Percentiles rank a stretch among this genome's conserved stretches.
phyloP scores from a whole-genome alignment of 768 basidiomycete species.

The Psilocybe sp. region DNA sequence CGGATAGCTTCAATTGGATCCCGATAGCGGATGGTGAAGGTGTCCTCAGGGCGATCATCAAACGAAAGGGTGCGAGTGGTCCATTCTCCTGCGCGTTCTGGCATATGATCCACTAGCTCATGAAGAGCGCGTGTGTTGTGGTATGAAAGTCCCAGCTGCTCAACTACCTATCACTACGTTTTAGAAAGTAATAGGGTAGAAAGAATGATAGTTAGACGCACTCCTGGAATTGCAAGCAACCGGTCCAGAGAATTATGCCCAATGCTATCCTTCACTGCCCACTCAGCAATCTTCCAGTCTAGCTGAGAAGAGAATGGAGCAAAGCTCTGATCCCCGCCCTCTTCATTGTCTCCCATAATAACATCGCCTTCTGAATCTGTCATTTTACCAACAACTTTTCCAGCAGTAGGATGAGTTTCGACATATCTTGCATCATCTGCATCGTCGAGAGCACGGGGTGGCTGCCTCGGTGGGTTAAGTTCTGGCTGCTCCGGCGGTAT shows the following conservation, averaged over 20 bases:
- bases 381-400: neutral
- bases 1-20: conserved; percentile 28
- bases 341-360: neutral
- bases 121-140: conserved; percentile 20
- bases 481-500: conserved; percentile 5
- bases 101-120: conserved; percentile 23
- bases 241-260: conserved; percentile 25
- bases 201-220: conserved; percentile 1
- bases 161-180: neutral
- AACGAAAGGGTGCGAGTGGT: conserved; percentile 16
- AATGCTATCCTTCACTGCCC: conserved; percentile 23
- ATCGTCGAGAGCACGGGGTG: conserved; percentile 3
- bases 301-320: conserved; percentile 22
- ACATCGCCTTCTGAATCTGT: conserved; percentile 1
- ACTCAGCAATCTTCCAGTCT: conserved; percentile 25
- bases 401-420: neutral
- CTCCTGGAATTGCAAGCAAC: conserved; percentile 23
- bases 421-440: conserved; percentile 5
- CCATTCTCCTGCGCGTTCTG: conserved; percentile 23
- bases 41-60: conserved; percentile 17
- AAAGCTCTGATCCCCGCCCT: conserved; percentile 6
- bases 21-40: conserved; percentile 16
- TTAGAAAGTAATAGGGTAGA: neutral
- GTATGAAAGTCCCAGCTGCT: conserved; percentile 22
- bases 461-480: neutral